A percentile compares a stretch with the other conserved stretches of the same genome.
These are phyloP conservation scores for Caryocar brasiliense DNA, from an alignment of 441 rosid species.

Conservation along the genomic window DNA sequence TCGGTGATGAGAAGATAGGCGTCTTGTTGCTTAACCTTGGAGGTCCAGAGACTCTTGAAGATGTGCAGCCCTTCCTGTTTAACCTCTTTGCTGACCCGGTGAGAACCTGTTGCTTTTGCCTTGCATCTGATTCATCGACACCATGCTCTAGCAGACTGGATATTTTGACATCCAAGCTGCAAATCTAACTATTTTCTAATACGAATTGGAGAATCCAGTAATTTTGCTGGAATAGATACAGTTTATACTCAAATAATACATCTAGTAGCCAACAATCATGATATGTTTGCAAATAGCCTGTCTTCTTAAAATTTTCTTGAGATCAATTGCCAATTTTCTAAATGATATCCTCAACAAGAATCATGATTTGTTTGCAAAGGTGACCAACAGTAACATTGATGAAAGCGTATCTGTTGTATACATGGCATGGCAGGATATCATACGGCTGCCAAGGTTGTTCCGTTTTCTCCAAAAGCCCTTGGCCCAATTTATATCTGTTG, in stretches of 20 bases:
- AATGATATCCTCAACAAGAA: not conserved
- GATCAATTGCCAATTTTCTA: too few species aligned
- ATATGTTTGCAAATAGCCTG: too few species aligned
- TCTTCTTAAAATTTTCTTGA: too few species aligned
- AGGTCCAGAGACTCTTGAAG: conserved; percentile 94
- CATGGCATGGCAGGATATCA: conserved; percentile 58
- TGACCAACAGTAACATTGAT: too few species aligned
- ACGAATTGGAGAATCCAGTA: too few species aligned
- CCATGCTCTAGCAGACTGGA: not conserved
- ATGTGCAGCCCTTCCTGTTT: conserved; percentile 92
- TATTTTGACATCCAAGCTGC: not conserved
- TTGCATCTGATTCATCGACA: not conserved
- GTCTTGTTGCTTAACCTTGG: conserved; percentile 89
- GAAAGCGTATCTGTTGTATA: not conserved
- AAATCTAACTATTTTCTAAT: not conserved
- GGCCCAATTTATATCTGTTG: conserved; percentile 83
- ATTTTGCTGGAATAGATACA: too few species aligned
- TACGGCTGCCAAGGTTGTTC: conserved; percentile 75
- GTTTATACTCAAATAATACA: too few species aligned
- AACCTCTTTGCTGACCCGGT: conserved; percentile 98
- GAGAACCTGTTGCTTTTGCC: conserved; percentile 1
- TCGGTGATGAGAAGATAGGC: conserved; percentile 57
- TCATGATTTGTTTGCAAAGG: not conserved
- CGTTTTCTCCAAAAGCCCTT: conserved; percentile 89
- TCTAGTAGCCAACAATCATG: too few species aligned